Conservation (phyloP, 2,329 filamentous ascomycete genomes). For the Paradendryphiella salina region DNA sequence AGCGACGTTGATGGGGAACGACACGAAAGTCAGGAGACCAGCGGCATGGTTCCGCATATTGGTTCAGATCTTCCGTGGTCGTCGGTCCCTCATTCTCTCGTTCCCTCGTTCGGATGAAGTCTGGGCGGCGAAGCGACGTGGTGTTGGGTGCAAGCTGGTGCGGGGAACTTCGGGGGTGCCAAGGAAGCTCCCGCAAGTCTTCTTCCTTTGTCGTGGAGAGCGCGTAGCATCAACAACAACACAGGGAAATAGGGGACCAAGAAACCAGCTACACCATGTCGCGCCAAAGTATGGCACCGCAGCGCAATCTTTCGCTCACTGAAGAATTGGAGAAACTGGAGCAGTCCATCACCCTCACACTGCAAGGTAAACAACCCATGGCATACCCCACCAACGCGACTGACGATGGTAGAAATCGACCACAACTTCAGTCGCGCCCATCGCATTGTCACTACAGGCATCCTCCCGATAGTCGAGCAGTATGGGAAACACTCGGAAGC, state of each 20-base stretch:
- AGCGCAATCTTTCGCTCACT: constrained; percentile 73
- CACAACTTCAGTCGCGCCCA: constrained; percentile 97
- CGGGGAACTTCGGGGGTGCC: constrained; percentile 26
- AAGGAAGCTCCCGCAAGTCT: constrained; percentile 16
- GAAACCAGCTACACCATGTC: constrained; percentile 50
- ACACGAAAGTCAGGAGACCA: not conserved
- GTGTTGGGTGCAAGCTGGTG: constrained; percentile 1
- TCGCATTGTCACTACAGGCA: constrained; percentile 90
- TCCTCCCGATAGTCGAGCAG: constrained; percentile 89
- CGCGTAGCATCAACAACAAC: constrained; percentile 19
- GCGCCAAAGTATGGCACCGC: constrained; percentile 52
- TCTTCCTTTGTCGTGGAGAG: constrained; percentile 13
- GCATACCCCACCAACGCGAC: constrained; percentile 29
- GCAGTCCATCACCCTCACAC: constrained; percentile 91
- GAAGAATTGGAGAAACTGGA: constrained; percentile 96
- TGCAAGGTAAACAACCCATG: constrained; percentile 67
- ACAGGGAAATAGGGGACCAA: not conserved
- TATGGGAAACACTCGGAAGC: constrained; percentile 92
- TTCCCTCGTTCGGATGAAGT: not conserved
- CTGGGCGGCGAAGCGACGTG: not conserved
- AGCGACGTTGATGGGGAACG: constrained; percentile 10
- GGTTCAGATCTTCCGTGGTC: no score
- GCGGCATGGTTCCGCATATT: constrained; percentile 4
- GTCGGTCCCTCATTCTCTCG: no score
- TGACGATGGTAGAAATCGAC: constrained; percentile 76